Evolutionary conservation across 176 grass and related monocot species (phyloP), one percentile per base, ranked within the genome.

Genomic region (Oryza coarctata): DNA sequence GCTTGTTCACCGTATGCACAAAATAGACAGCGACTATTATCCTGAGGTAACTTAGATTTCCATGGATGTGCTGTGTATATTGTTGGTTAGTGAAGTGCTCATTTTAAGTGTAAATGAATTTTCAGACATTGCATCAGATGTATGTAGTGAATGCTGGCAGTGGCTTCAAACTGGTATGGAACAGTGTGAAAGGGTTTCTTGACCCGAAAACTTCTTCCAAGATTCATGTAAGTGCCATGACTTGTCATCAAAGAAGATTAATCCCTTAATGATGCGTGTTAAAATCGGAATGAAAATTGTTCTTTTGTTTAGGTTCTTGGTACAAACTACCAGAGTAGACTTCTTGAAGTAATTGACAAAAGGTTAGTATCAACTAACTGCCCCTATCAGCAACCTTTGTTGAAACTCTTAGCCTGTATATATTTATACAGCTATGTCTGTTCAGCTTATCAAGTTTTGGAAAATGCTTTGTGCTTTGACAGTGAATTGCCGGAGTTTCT

Each of bases 61-160:
- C 41, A 35, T 49, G 40, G 49, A 29, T 64, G 32, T 66, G 25
- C 17, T 71, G 11, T 38, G 25, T 57, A 44, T 23, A 9, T 12
- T 76, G 57, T 22, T 67, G n/a, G 58, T 80, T 74, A 22, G 5
- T 25, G 20, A 43, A 87, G 17, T 70, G 69, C 14, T 8, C 35
- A 30, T 81, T 75, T 13, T 63, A 50, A 79, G 7, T 76, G 47
- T 61, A 43, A n/a, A 75, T 76, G 30, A 64, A 65, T 83, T 17
- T 86, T 52, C 89, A 97, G 94, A 97, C 89, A 20, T 76, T 97
- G 26, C 88, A 97, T 87, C 91, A 97, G 80, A 97, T 97, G 94
- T 97, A 91, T 86, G 89, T 97, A 63, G 86, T 97, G 39, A 97
- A 97, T 79, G 91, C 94, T 9, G 94, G 91, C 18, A 77, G 78